These are phyloP conservation scores for Conoideocrella luteorostrata DNA, from an alignment of 2,329 filamentous ascomycete species.

Conservation along the genomic window DNA sequence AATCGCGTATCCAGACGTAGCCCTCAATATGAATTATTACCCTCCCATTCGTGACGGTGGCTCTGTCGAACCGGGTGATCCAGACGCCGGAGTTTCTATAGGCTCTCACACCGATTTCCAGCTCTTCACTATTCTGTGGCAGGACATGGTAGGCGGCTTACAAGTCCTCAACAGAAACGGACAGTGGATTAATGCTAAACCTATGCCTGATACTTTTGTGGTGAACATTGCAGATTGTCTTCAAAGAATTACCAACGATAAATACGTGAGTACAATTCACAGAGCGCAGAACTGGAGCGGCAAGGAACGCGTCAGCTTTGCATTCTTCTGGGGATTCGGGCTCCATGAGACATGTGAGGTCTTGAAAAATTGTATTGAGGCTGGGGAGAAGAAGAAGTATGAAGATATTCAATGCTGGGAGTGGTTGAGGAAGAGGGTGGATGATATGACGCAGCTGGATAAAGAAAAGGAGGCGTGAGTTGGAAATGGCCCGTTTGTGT, in stretches of 20 bases:
- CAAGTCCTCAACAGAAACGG: constrained; percentile 33
- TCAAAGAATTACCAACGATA: constrained; percentile 44
- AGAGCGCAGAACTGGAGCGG: constrained; percentile 35
- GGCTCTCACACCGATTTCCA: constrained; percentile 50
- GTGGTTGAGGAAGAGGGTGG: constrained; percentile 29
- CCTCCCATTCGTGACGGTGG: constrained; percentile 16
- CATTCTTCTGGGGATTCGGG: constrained; percentile 40
- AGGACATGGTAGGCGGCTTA: constrained; percentile 35
- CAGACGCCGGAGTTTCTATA: constrained; percentile 27
- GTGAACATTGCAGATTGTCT: constrained; percentile 48
- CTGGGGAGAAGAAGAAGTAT: constrained; percentile 28
- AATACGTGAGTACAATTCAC: constrained; percentile 43
- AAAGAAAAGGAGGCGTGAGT: not conserved
- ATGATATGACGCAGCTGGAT: constrained; percentile 21
- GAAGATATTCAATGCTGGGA: constrained; percentile 32
- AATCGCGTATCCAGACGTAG: constrained; percentile 43
- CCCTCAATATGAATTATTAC: constrained; percentile 36
- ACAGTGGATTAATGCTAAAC: constrained; percentile 35
- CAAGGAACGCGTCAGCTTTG: constrained; percentile 35
- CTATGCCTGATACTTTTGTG: constrained; percentile 37
- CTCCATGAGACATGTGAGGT: constrained; percentile 35
- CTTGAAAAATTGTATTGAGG: constrained; percentile 28
- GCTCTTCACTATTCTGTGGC: constrained; percentile 42
- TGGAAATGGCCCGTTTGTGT: no score
- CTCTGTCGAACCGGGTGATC: not conserved